Base-by-base conservation (phyloP, 2,329 filamentous ascomycete species). In the Talaromyces atroroseus region DNA sequence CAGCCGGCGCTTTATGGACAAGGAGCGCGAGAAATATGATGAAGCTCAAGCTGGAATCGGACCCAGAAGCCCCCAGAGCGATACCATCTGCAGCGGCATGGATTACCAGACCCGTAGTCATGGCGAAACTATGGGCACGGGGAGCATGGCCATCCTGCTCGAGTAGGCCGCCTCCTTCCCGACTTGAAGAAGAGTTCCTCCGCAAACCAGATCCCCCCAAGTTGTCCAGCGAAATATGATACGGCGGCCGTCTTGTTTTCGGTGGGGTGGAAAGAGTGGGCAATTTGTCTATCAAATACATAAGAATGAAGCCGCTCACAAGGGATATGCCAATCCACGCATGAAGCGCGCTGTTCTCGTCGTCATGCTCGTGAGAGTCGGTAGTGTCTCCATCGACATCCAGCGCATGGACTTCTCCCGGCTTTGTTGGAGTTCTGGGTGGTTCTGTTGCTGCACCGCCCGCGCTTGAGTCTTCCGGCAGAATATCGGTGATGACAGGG, bases 21-120 rank as follows among this genome's bases (percentile, higher is more conserved):
- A 99, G 95, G 63, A 99, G 94, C 11, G 94, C 94, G 42, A 96
- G 74, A 71, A 99, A 99, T 40, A 99, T 90, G 64, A 99, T 89
- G 59, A 97, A 84, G 36, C 89, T 90, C 11, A 99, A 76, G 57
- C 87, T 87, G 60, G 84, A 84, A 63, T 90, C 86, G 3, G 89
- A 87, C 3, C 88, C 89, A 0, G 92, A 96, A 23, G 94, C 94
- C 21, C 94, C 94, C 74, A 99, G 86, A 2, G 94, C 94, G 60
- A 99, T 96, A 16, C 94, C 94, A 67, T 99, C 94, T 2, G 94
- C 92, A 2, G 89, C 89, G 0, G 94, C 90, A 70, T 99, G 94
- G 57, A 99, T 97, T 5, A 97, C 89, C n/a, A 99, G 79, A 0
- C 94, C 94, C 0, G 89, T 88, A 0, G 94, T 99, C 2, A 92